Conservation (phyloP, 2,329 filamentous ascomycete genomes). For the Neopestalotiopsis sp. region DNA sequence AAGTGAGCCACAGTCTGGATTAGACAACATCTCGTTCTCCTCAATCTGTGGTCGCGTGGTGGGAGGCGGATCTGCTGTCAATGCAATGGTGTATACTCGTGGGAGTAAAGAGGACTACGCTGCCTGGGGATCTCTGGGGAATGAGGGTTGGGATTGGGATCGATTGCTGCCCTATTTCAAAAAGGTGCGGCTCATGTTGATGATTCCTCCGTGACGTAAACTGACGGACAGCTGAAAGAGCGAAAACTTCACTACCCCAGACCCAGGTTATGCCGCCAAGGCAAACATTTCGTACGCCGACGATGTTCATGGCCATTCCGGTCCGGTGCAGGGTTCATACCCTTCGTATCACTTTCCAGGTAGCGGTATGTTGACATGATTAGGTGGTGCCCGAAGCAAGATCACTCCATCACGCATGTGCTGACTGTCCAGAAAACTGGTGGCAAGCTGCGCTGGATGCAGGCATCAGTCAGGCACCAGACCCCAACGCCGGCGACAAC, state of each 20-base stretch:
- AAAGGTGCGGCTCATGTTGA: constrained; percentile 35
- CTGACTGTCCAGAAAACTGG: constrained; percentile 25
- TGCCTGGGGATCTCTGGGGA: constrained; percentile 39
- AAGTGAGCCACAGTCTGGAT: constrained; percentile 19
- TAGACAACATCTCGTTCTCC: constrained; percentile 30
- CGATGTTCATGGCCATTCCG: constrained; percentile 32
- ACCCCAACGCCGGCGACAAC: constrained; percentile 29
- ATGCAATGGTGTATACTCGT: constrained; percentile 42
- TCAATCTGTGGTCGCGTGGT: constrained; percentile 35
- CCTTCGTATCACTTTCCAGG: constrained; percentile 37
- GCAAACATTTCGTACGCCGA: constrained; percentile 36
- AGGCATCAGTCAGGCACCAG: constrained; percentile 28
- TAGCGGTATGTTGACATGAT: constrained; percentile 19
- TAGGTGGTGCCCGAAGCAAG: too few species aligned
- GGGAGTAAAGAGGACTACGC: constrained; percentile 38
- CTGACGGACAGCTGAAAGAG: constrained; percentile 22
- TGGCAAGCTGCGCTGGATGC: constrained; percentile 32
- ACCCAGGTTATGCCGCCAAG: constrained; percentile 26
- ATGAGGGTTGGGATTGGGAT: constrained; percentile 39
- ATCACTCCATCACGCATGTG: background rate
- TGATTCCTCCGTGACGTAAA: background rate
- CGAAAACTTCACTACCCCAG: constrained; percentile 36
- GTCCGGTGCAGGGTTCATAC: constrained; percentile 37
- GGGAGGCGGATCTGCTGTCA: constrained; percentile 40
- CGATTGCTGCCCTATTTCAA: constrained; percentile 48